A percentile compares a stretch with the other conserved stretches of the same genome.
Conservation (phyloP, 495 filamentous ascomycete genomes). For the Penicillium maclennaniae region DNA sequence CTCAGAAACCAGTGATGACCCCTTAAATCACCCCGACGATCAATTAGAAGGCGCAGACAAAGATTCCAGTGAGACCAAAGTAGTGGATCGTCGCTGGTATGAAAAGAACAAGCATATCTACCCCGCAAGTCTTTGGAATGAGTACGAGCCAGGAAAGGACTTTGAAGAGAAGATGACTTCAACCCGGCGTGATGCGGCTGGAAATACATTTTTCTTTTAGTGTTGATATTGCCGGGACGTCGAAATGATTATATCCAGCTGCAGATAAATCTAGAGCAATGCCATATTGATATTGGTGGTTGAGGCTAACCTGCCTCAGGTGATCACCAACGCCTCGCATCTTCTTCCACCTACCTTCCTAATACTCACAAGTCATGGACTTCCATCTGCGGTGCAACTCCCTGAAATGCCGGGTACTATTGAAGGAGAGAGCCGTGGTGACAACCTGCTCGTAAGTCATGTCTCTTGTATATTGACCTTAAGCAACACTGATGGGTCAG, state of each 20-base stretch:
- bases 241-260: conserved; percentile 7
- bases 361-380: conserved; percentile 52
- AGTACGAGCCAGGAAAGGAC: conserved; percentile 86
- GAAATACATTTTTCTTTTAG: conserved; percentile 92
- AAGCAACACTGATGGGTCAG: conserved; percentile 39
- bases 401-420: conserved; percentile 69
- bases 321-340: conserved; percentile 11
- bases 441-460: conserved; percentile 77
- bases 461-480: conserved; percentile 4
- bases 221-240: conserved; percentile 2
- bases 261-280: conserved; percentile 14
- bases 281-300: conserved; percentile 6
- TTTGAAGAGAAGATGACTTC: conserved; percentile 68
- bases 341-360: neutral
- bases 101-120: conserved; percentile 97
- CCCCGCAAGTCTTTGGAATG: conserved; percentile 91
- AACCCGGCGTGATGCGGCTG: conserved; percentile 69
- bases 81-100: conserved; percentile 95
- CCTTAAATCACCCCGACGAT: conserved; percentile 44
- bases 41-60: conserved; percentile 73
- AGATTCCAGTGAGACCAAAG: conserved; percentile 83
- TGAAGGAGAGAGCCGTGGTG: conserved; percentile 76
- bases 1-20: conserved; percentile 33
- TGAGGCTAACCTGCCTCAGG: conserved; percentile 10
- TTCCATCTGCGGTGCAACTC: conserved; percentile 75